A percentile compares a stretch with the other conserved stretches of the same genome.
These are phyloP conservation scores for Dichotomocladium elegans DNA, from an alignment of 371 early-diverging fungal species.

Conservation along the genomic window DNA sequence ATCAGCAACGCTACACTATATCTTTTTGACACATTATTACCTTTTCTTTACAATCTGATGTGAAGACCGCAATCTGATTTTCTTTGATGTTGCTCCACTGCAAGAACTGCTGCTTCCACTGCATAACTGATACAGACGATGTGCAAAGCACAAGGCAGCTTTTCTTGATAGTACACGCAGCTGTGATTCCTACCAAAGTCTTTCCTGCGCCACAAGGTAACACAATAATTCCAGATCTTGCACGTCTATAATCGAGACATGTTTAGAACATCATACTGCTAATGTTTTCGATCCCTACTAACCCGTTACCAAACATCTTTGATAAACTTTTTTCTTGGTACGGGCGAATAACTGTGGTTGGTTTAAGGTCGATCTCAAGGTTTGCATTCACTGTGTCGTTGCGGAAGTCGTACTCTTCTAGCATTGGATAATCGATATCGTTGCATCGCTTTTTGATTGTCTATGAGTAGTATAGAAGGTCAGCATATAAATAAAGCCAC, in stretches of 20 bases:
- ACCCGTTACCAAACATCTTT: constrained; percentile 99
- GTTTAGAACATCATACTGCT: neutral
- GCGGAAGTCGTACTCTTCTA: constrained; percentile 99
- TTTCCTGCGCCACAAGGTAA: constrained; percentile 99
- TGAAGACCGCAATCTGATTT: constrained; percentile 94
- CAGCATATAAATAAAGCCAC: neutral
- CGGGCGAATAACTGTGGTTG: constrained; percentile 93
- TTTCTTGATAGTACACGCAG: constrained; percentile 98
- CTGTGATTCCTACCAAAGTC: constrained; percentile 99
- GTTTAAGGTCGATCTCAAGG: constrained; percentile 95
- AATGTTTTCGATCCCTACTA: neutral
- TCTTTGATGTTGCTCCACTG: constrained; percentile 95
- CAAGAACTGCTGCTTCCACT: constrained; percentile 98
- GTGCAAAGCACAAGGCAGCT: constrained; percentile 97
- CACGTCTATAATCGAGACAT: constrained; percentile 77
- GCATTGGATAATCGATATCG: constrained; percentile 95
- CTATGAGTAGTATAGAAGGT: constrained; percentile 11
- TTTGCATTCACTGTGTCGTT: constrained; percentile 86
- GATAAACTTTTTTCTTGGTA: constrained; percentile 99
- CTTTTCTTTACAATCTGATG: constrained; percentile 94
- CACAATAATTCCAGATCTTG: constrained; percentile 99
- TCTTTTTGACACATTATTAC: constrained; percentile 12
- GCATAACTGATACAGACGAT: constrained; percentile 96
- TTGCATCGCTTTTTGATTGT: constrained; percentile 92
- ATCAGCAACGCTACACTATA: neutral